Evolutionary conservation across 2,329 filamentous ascomycete genomes (phyloP), one percentile per base, ranked within the genome.

Genomic region (Fusarium sp.): DNA sequence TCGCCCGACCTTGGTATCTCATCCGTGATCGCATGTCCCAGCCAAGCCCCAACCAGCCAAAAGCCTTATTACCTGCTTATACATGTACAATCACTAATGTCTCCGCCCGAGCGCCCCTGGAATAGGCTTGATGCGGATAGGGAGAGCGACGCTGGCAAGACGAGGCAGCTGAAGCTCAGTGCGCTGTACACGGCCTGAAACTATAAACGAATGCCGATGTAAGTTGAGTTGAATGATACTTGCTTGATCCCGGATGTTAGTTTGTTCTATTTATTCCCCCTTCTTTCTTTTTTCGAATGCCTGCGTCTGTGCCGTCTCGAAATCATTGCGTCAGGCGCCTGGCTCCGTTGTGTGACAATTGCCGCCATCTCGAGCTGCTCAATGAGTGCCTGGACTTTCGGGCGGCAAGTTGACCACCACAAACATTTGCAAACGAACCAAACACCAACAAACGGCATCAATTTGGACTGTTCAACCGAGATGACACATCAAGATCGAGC

Each of bases 321-420:
- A 4, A 16, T 15, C 18, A 18, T 28, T 31, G 16, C 23, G 28
- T 12, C 30, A 12, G n/a, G n/a, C 36, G 7, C 6, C 16, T 11
- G 23, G n/a, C 28, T n/a, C 12, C 12, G 7, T 6, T 50, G 59
- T 47, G 66, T 68, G 36, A 47, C 60, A 68, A 41, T 36, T 44
- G 41, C 18, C 12, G 16, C 16, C 18, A 8, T 23, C 46, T 13
- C 54, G 43, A 44, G 48, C 13, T 18, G 28, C 5, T 55, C 16
- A 36, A 30, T 64, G 36, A 48, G 30, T 60, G 55, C 62, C 46
- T 55, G 36, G 48, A 15, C 30, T 51, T 52, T 48, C 18, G 40
- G 61, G 56, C 36, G 37, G 62, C 58, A 62, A 50, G 27, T 48
- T 23, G 50, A 36, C 50, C 18, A 23, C 40, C 52, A 12, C 41